A percentile compares a stretch with the other conserved stretches of the same genome.
Conservation (phyloP, 768 basidiomycete species). For the Kockovaella imperatae region DNA sequence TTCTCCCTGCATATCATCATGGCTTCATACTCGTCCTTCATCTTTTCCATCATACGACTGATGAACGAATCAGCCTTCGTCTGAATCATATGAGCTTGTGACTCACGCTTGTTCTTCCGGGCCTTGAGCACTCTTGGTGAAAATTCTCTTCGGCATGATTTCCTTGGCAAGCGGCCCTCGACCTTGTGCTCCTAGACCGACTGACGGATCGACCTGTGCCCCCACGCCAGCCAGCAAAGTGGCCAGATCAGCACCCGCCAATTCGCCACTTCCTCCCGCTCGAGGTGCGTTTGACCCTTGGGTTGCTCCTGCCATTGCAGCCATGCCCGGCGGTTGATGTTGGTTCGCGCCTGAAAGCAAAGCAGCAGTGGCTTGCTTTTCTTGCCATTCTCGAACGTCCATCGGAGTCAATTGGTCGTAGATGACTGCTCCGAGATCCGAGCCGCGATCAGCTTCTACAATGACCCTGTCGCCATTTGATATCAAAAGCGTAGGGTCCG, state of each 20-base stretch:
- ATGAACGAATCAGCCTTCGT: slow-evolving; percentile 2
- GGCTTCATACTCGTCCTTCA: slow-evolving; percentile 85
- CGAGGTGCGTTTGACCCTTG: neutral
- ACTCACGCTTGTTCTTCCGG: slow-evolving; percentile 72
- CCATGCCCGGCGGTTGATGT: slow-evolving; percentile 37
- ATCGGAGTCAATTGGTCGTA: slow-evolving; percentile 82
- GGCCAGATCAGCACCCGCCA: slow-evolving; percentile 23
- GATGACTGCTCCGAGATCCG: slow-evolving; percentile 75
- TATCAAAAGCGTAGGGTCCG: slow-evolving; percentile 59
- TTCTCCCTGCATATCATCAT: slow-evolving; percentile 84
- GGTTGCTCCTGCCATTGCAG: neutral
- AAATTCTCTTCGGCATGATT: slow-evolving; percentile 94
- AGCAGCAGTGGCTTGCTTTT: slow-evolving; percentile 59
- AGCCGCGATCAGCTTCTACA: slow-evolving; percentile 91
- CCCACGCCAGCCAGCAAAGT: slow-evolving; percentile 26
- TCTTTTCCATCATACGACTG: slow-evolving; percentile 72
- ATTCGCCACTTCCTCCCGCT: slow-evolving; percentile 6
- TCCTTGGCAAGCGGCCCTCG: slow-evolving; percentile 63
- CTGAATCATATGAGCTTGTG: neutral
- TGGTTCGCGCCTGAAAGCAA: slow-evolving; percentile 34
- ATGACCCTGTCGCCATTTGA: slow-evolving; percentile 86
- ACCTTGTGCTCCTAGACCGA: neutral
- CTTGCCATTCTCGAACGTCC: slow-evolving; percentile 86
- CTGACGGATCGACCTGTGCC: slow-evolving; percentile 17
- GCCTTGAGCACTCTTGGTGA: slow-evolving; percentile 63